Evolutionary conservation across 257 asterid genomes (phyloP), one percentile per base, ranked within the genome.

Genomic region (Rauvolfia tetraphylla): DNA sequence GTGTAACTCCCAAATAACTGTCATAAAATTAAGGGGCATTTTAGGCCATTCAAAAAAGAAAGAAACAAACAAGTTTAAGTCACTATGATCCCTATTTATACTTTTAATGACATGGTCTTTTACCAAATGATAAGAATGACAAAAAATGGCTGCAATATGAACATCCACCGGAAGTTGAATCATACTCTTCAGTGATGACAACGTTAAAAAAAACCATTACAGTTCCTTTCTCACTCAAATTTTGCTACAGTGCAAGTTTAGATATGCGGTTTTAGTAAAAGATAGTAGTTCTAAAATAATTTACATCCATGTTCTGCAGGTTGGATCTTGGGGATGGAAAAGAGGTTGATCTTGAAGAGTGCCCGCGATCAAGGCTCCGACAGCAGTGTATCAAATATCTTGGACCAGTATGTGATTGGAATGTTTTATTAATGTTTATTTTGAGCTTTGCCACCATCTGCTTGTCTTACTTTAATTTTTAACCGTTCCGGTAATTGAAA

Each of bases 321-420:
- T 81, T 95, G 87, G 98, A 95, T 89, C 81, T 95, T 85, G 99
- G 99, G 82, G 98, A 95, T 49, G 98, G 99, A 74, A 92, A 79
- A 80, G 96, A 90, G 54, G 91, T 92, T 73, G 94, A 91, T 82
- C 98, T 91, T 42, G 84, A 85, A 79, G 92, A 90, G 84, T 92
- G 96, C 81, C 94, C 98, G 5, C 85, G 94, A 80, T 83, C 92
- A 41, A 90, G 88, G 91, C 98, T 95, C 73, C 96, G 96, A 70
- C 79, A 88, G 38, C 99, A 95, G 54, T 86, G 96, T 83, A 95
- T 92, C 87, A 89, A 87, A 81, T 95, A 95, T 84, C 97, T 95
- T 79, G 99, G 97, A 76, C 99, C 97, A 0, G 99, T 95, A 90
- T 7, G 97, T 88, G 76, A 73, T 66, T 78, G 72, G 56, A 62